phyloP scores from a whole-genome alignment of 352 stramenopile species.

The Blastocystis sp. region DNA sequence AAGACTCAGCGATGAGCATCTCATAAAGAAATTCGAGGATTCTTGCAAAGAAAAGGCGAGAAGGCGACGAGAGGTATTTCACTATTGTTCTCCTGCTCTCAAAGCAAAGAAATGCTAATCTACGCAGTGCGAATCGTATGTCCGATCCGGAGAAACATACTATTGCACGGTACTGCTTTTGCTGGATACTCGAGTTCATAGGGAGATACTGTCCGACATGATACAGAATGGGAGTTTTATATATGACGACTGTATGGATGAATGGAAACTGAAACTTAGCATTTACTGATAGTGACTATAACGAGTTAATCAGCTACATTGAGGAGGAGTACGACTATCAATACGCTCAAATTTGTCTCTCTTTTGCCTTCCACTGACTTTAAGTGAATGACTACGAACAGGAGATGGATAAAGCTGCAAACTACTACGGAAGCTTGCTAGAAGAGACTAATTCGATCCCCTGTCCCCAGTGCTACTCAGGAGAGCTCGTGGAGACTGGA shows the following conservation, averaged over 20 bases:
- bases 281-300: constrained; percentile 14
- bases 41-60: neutral
- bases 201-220: constrained; percentile 26
- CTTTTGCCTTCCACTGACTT: neutral
- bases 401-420: neutral
- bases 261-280: neutral
- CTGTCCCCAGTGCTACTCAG: neutral
- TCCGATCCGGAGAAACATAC: neutral
- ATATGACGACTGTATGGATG: neutral
- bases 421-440: neutral
- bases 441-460: neutral
- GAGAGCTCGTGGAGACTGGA: neutral
- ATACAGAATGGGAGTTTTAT: constrained; percentile 4
- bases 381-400: constrained; percentile 36
- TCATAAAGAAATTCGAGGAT: neutral
- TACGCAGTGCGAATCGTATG: neutral
- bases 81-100: neutral
- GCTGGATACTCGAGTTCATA: neutral
- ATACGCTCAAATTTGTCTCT: neutral
- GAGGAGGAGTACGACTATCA: constrained; percentile 51
- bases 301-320: neutral
- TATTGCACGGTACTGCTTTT: constrained; percentile 9
- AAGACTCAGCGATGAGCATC: neutral
- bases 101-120: neutral
- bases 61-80: neutral